These are phyloP conservation scores for Halophytophthora batemanensis DNA, from an alignment of 352 stramenopile species.

Conservation along the genomic window DNA sequence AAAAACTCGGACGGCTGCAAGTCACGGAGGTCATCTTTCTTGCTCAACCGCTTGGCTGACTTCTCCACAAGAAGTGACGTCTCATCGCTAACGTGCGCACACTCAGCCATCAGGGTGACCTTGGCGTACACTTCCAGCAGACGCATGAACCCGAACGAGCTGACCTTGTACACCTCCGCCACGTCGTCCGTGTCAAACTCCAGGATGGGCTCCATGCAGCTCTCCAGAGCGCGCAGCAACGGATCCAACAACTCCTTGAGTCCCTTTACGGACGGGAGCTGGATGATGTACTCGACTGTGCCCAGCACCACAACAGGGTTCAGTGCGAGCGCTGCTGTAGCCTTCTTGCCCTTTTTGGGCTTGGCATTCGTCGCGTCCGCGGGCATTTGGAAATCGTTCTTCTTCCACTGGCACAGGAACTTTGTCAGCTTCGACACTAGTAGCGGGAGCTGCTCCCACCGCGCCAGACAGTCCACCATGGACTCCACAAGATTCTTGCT, in stretches of 20 bases:
- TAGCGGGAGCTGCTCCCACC: constrained; percentile 73
- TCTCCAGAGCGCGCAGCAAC: constrained; percentile 34
- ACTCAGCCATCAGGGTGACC: constrained; percentile 51
- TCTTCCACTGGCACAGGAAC: constrained; percentile 57
- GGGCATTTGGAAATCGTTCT: constrained; percentile 32
- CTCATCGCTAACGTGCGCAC: constrained; percentile 42
- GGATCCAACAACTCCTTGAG: constrained; percentile 47
- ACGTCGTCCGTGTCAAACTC: constrained; percentile 39
- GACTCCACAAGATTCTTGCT: constrained; percentile 74
- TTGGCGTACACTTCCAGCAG: constrained; percentile 74
- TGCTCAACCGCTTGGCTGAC: constrained; percentile 30
- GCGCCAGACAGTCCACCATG: constrained; percentile 73
- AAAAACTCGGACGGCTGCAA: constrained; percentile 68
- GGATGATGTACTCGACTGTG: constrained; percentile 60
- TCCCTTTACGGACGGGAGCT: constrained; percentile 44
- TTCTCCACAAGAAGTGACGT: constrained; percentile 48
- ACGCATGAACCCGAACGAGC: constrained; percentile 61
- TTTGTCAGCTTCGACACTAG: constrained; percentile 58
- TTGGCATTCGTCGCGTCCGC: constrained; percentile 16
- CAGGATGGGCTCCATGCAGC: constrained; percentile 47
- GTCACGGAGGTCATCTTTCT: constrained; percentile 39
- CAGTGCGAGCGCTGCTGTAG: constrained; percentile 23
- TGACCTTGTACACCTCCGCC: constrained; percentile 37
- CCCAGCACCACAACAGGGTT: constrained; percentile 65
- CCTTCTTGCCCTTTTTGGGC: constrained; percentile 36